Percentiles rank a stretch among this genome's conserved stretches.
These are phyloP conservation scores for Asterionellopsis glacialis DNA, from an alignment of 108 stramenopile species.

Conservation along the genomic window DNA sequence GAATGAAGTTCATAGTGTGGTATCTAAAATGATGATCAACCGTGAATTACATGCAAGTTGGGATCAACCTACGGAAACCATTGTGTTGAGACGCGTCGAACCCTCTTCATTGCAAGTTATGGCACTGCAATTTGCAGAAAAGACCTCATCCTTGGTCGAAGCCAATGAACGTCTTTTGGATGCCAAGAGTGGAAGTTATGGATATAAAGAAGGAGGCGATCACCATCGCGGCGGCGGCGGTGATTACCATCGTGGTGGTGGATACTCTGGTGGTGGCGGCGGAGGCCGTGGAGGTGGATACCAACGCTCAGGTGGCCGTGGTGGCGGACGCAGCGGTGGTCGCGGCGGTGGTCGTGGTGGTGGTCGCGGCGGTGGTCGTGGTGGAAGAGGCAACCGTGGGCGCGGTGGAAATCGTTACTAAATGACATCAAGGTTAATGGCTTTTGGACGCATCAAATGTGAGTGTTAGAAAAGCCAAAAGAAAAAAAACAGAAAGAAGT, in stretches of 20 bases:
- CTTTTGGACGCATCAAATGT: no score
- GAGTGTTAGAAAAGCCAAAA: no score
- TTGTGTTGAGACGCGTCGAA: slow-evolving; percentile 88
- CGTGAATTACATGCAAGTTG: slow-evolving; percentile 93
- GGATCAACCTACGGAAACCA: slow-evolving; percentile 97
- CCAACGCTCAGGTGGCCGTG: slow-evolving; percentile 41
- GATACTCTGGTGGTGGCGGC: slow-evolving; percentile 23
- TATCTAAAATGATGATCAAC: slow-evolving; percentile 99
- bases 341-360: slow-evolving; percentile 35
- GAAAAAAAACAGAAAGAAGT: no score
- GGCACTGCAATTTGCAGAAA: slow-evolving; percentile 92
- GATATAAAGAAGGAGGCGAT: slow-evolving; percentile 59
- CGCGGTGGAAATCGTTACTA: slow-evolving; percentile 15
- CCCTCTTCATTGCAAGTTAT: slow-evolving; percentile 86
- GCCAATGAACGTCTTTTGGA: slow-evolving; percentile 95
- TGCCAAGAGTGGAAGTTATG: slow-evolving; percentile 75
- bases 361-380: slow-evolving; percentile 24
- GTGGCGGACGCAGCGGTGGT: slow-evolving; percentile 17
- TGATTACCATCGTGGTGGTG: slow-evolving; percentile 17
- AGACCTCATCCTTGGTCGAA: slow-evolving; percentile 86
- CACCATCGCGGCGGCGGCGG: slow-evolving; percentile 24
- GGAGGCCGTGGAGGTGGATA: slow-evolving; percentile 29
- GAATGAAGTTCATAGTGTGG: slow-evolving; percentile 85
- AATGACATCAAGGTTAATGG: no score
- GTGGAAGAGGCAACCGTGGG: slow-evolving; percentile 14